Percentiles rank a stretch among this genome's conserved stretches.
These are phyloP conservation scores for Ophiocordyceps camponoti-rufipedis DNA, from an alignment of 2,329 filamentous ascomycete genomes.

Conservation along the genomic window DNA sequence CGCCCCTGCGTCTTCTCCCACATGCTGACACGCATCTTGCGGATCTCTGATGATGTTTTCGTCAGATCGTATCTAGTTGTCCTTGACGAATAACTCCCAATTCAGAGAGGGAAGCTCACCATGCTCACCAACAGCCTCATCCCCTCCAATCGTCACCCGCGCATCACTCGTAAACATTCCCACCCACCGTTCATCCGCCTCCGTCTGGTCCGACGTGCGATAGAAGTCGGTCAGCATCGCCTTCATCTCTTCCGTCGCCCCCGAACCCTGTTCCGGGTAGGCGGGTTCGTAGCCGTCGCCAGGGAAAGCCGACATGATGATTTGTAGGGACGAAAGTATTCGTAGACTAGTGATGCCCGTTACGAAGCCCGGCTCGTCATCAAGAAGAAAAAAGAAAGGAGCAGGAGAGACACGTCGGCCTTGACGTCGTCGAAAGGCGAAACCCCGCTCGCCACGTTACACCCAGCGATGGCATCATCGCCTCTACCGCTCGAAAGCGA, in stretches of 20 bases:
- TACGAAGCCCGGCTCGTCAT: background rate
- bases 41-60: conserved; percentile 17
- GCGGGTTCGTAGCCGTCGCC: conserved; percentile 12
- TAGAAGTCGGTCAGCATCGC: conserved; percentile 26
- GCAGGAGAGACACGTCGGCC: background rate
- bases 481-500: background rate
- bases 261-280: conserved; percentile 11
- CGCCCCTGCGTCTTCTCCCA: conserved; percentile 21
- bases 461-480: background rate
- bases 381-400: background rate
- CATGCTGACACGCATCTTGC: conserved; percentile 21
- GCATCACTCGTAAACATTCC: conserved; percentile 22
- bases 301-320: too few species aligned
- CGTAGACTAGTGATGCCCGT: too few species aligned
- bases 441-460: background rate
- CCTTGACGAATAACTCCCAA: background rate
- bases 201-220: conserved; percentile 21
- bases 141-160: conserved; percentile 21
- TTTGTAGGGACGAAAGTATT: too few species aligned
- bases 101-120: conserved; percentile 8
- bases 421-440: too few species aligned
- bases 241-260: conserved; percentile 12
- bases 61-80: background rate
- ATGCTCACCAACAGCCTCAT: conserved; percentile 17
- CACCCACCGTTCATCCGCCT: conserved; percentile 24